Evolutionary conservation across 306 rosid species (phyloP).

Genomic region (Prosopis cineraria): DNA sequence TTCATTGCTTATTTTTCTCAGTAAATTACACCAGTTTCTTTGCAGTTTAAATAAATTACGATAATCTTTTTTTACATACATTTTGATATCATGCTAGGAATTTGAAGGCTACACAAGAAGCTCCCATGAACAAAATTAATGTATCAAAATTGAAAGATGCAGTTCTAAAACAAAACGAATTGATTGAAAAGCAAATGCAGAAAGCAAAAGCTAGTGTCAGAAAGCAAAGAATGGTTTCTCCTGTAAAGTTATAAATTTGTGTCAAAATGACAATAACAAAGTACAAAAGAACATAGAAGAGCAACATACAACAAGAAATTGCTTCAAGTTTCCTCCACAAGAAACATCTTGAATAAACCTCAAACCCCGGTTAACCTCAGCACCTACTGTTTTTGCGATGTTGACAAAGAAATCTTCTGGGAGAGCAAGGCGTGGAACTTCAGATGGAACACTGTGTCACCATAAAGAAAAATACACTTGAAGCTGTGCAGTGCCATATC

Average conservation of each 20-base stretch:
- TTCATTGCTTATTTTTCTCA: neutral
- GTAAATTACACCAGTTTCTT: neutral
- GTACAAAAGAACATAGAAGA: neutral
- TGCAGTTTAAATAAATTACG: neutral
- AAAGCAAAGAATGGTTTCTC: slow-evolving; percentile 19
- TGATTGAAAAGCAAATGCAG: neutral
- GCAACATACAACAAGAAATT: slow-evolving; percentile 61
- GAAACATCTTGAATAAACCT: slow-evolving; percentile 79
- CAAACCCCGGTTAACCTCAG: slow-evolving; percentile 69
- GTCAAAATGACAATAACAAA: slow-evolving; percentile 18
- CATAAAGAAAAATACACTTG: slow-evolving; percentile 12
- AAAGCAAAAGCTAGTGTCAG: neutral
- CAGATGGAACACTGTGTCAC: slow-evolving; percentile 67
- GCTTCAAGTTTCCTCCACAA: slow-evolving; percentile 77
- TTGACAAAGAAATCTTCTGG: slow-evolving; percentile 65
- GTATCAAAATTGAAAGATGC: slow-evolving; percentile 15
- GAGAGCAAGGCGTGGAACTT: slow-evolving; percentile 70
- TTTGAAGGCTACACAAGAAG: neutral
- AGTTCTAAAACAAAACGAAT: slow-evolving; percentile 14
- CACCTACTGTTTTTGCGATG: slow-evolving; percentile 57
- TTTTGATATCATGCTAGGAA: neutral
- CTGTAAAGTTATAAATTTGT: slow-evolving; percentile 10
- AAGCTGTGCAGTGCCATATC: slow-evolving; percentile 3
- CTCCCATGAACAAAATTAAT: neutral
- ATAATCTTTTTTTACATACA: neutral